Conservation (phyloP, 192 early-diverging fungal genomes). For the Coemansia sp. region DNA sequence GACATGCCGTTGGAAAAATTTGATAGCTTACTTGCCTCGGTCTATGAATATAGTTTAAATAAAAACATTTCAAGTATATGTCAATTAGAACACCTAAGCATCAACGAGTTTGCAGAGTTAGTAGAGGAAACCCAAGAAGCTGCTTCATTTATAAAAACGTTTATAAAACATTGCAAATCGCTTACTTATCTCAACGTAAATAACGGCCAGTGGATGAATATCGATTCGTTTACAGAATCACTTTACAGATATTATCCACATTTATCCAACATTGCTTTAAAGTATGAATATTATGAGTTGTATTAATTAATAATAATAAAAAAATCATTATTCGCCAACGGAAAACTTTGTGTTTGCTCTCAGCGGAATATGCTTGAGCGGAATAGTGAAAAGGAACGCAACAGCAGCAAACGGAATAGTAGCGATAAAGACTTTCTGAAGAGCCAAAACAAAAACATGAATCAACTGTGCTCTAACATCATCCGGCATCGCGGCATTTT, state of each 20-base stretch:
- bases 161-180: no score
- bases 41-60: no score
- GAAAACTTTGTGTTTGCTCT: slow-evolving; percentile 6
- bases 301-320: no score
- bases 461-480: slow-evolving; percentile 28
- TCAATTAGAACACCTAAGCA: no score
- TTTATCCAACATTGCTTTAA: neutral
- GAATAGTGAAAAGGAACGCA: slow-evolving; percentile 54
- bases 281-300: no score
- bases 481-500: slow-evolving; percentile 30
- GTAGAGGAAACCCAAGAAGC: no score
- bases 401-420: slow-evolving; percentile 56
- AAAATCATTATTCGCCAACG: slow-evolving; percentile 10
- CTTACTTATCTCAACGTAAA: no score
- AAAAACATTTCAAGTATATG: no score
- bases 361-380: slow-evolving; percentile 53
- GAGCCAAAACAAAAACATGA: slow-evolving; percentile 56
- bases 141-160: no score
- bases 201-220: neutral
- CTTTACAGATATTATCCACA: neutral
- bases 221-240: neutral
- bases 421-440: slow-evolving; percentile 59
- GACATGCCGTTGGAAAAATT: no score
- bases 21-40: no score
- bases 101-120: no score